These are phyloP conservation scores for Macrocystidia cucumis DNA, from an alignment of 1,284 basidiomycete genomes.

Conservation along the genomic window DNA sequence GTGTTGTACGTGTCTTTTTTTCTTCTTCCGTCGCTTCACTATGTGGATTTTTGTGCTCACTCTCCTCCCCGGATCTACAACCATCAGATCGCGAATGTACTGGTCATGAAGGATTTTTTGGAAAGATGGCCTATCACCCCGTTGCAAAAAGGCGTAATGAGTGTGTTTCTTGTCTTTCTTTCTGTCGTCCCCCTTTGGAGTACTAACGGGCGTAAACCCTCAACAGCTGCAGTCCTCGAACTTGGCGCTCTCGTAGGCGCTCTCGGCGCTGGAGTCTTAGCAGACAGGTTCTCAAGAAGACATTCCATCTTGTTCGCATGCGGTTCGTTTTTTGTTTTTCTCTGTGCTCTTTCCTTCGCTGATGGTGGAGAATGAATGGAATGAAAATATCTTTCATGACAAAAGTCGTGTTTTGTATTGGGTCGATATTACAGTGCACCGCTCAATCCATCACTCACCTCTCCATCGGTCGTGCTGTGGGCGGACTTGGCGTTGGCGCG, in stretches of 20 bases:
- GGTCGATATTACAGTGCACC: slow-evolving; percentile 60
- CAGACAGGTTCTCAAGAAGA: slow-evolving; percentile 61
- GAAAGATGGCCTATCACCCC: slow-evolving; percentile 59
- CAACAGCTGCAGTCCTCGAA: slow-evolving; percentile 65
- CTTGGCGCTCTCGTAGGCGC: slow-evolving; percentile 71
- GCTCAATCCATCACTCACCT: slow-evolving; percentile 50
- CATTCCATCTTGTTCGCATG: slow-evolving; percentile 62
- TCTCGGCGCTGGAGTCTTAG: slow-evolving; percentile 54
- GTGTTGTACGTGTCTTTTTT: slow-evolving; percentile 33
- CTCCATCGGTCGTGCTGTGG: slow-evolving; percentile 62
- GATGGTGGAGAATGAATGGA: not conserved
- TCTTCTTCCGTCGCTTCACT: too few species aligned
- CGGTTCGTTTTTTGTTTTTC: slow-evolving; percentile 29
- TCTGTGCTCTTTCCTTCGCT: slow-evolving; percentile 2
- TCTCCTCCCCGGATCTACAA: not conserved
- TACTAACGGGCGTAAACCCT: not conserved
- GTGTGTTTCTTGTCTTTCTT: slow-evolving; percentile 29
- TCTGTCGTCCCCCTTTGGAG: slow-evolving; percentile 1
- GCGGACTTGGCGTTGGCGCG: slow-evolving; percentile 75
- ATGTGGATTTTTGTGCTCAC: not conserved
- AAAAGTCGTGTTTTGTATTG: slow-evolving; percentile 63
- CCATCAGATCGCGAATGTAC: slow-evolving; percentile 62
- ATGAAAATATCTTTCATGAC: not conserved
- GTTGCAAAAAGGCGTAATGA: slow-evolving; percentile 69
- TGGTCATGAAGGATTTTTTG: slow-evolving; percentile 75